A percentile compares a stretch with the other conserved stretches of the same genome.
Evolutionary conservation across 345 rosid species (phyloP).

Genomic region (Acer negundo): DNA sequence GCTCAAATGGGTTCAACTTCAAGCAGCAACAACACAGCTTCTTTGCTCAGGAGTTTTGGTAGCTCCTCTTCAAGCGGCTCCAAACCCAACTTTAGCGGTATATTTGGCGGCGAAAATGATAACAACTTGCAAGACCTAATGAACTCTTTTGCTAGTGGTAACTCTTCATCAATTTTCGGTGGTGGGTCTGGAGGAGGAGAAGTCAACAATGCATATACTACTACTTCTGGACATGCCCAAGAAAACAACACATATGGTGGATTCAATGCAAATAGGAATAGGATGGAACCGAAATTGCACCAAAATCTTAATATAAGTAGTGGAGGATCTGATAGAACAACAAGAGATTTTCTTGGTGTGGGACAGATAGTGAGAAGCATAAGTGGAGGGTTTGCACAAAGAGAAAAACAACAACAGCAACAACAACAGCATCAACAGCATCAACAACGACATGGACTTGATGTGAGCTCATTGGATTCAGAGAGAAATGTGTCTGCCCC

Average conservation of each 20-base stretch:
- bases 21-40: constrained; percentile 46
- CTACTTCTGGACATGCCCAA: constrained; percentile 1
- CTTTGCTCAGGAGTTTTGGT: constrained; percentile 51
- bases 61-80: constrained; percentile 29
- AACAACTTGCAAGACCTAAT: constrained; percentile 59
- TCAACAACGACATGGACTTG: constrained; percentile 16
- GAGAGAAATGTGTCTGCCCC: constrained; percentile 40
- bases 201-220: constrained; percentile 1
- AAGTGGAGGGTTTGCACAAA: constrained; percentile 46
- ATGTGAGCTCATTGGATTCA: constrained; percentile 40
- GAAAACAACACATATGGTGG: constrained; percentile 20
- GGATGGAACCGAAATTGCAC: constrained; percentile 24
- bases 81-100: constrained; percentile 30
- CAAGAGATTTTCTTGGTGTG: constrained; percentile 81
- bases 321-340: constrained; percentile 55
- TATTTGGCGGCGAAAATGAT: constrained; percentile 48
- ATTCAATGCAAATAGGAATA: constrained; percentile 17
- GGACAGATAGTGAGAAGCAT: constrained; percentile 61
- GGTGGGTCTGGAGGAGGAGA: constrained; percentile 17
- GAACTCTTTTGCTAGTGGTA: constrained; percentile 52
- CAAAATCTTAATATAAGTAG: constrained; percentile 25
- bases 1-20: constrained; percentile 78
- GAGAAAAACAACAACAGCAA: constrained; percentile 27
- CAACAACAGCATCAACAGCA: not conserved
- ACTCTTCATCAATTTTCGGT: constrained; percentile 39